A percentile compares a stretch with the other conserved stretches of the same genome.
These are phyloP conservation scores for Synchytrium microbalum DNA, from an alignment of 371 early-diverging fungal species.

Conservation along the genomic window DNA sequence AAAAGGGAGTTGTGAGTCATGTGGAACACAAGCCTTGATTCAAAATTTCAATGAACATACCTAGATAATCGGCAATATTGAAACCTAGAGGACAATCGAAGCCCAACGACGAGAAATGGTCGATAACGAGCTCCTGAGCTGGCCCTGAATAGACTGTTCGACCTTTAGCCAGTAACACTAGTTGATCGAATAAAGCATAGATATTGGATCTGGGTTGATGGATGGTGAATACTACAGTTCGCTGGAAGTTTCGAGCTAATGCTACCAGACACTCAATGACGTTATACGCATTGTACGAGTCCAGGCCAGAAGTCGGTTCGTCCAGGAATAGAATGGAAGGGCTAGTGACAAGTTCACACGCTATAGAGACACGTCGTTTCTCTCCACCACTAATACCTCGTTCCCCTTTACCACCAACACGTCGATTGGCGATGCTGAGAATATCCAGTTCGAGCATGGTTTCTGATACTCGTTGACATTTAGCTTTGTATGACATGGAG, in stretches of 20 bases:
- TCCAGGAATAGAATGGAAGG: slow-evolving; percentile 72
- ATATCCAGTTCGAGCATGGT: slow-evolving; percentile 66
- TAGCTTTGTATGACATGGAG: slow-evolving; percentile 41
- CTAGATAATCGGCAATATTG: slow-evolving; percentile 88
- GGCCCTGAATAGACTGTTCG: slow-evolving; percentile 36
- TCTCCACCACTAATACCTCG: slow-evolving; percentile 87
- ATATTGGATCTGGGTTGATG: slow-evolving; percentile 95
- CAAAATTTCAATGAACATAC: too few species aligned
- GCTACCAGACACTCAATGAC: slow-evolving; percentile 81
- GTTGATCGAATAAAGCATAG: slow-evolving; percentile 82
- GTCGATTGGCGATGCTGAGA: slow-evolving; percentile 28
- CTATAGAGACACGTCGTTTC: slow-evolving; percentile 81
- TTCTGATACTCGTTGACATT: slow-evolving; percentile 52
- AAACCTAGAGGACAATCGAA: slow-evolving; percentile 71
- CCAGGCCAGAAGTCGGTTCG: slow-evolving; percentile 29
- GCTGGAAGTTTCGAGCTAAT: slow-evolving; percentile 70
- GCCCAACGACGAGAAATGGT: neutral
- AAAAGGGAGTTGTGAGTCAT: too few species aligned
- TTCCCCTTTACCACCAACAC: slow-evolving; percentile 82
- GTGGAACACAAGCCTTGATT: too few species aligned
- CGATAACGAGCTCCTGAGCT: slow-evolving; percentile 48
- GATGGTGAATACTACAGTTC: slow-evolving; percentile 91
- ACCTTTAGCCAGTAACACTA: slow-evolving; percentile 78
- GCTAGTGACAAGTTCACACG: slow-evolving; percentile 74
- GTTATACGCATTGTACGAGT: slow-evolving; percentile 77